Evolutionary conservation across 148 eudicot genomes (phyloP), one percentile per base, ranked within the genome.

Genomic region (Rhododendron ferrugineum): DNA sequence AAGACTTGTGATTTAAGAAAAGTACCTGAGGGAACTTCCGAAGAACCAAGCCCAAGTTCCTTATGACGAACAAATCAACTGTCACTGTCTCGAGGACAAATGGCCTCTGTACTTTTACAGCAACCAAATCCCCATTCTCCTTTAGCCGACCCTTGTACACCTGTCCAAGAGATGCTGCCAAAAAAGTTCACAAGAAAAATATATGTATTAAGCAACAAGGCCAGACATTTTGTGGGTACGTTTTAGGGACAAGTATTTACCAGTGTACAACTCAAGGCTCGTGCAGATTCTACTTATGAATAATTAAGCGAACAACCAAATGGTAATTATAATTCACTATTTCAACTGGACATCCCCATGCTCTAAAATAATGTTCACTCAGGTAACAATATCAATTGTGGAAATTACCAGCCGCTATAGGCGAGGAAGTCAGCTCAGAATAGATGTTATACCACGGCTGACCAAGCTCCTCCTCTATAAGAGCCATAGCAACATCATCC

Each of bases 41-140:
- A 84, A 97, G 98, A 88, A 92, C 87, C 88, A 97, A 90, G 9
- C 99, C 99, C 92, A 97, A 90, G 80, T 93, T 91, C 85, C 99
- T 89, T 85, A 97, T 97, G 90, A 97, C 84, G 64, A 79, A 97
- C 84, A 95, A 86, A 93, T 97, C 99, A 84, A 97, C 84, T 40
- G 99, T 97, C 78, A 97, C 99, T 34, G 99, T 97, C 91, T 97
- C 99, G 60, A 95, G 93, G 87, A 97, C 99, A 93, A 91, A 97
- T 84, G 99, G 99, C 93, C 99, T 94, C 90, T 97, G 99, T 77
- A 97, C 99, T 91, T 97, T 97, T 66, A 97, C 99, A 84, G 99
- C 99, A 82, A 97, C 99, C 87, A 93, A 83, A 90, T 97, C 98
- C 82, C 98, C 99, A 89, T 92, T 97, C 90, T 97, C 99, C 88